Evolutionary conservation across 2,329 filamentous ascomycete species (phyloP).

Genomic region (Aspergillus clavatus): DNA sequence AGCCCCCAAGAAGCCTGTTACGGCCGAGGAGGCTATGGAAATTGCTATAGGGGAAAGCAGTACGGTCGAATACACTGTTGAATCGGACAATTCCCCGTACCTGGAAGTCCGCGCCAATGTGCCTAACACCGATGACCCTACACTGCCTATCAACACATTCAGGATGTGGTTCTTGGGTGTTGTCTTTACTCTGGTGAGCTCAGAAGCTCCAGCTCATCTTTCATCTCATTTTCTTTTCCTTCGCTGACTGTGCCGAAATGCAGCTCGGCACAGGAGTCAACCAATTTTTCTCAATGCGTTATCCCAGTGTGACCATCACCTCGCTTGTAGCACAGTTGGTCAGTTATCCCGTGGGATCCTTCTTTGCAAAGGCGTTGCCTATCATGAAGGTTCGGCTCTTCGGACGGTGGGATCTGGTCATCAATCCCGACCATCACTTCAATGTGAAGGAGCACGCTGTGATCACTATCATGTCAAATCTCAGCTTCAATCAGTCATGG

Average conservation of each 20-base stretch:
- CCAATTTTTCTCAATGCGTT: constrained; percentile 45
- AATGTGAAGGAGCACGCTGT: constrained; percentile 47
- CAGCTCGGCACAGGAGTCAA: constrained; percentile 40
- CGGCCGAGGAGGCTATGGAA: constrained; percentile 15
- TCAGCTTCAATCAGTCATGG: constrained; percentile 40
- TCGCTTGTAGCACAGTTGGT: constrained; percentile 44
- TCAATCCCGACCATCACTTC: constrained; percentile 44
- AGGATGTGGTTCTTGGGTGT: constrained; percentile 43
- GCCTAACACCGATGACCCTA: constrained; percentile 25
- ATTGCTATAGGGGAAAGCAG: constrained; percentile 18
- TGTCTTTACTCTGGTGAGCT: constrained; percentile 39
- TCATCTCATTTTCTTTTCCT: background rate
- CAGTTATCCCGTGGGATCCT: constrained; percentile 40
- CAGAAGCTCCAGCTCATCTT: background rate
- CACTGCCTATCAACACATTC: constrained; percentile 25
- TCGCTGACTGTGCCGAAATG: background rate
- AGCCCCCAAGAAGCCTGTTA: constrained; percentile 12
- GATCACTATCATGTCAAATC: constrained; percentile 46
- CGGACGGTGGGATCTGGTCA: constrained; percentile 13
- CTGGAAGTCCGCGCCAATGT: constrained; percentile 26
- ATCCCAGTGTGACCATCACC: constrained; percentile 43
- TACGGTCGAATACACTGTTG: constrained; percentile 16
- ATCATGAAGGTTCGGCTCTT: constrained; percentile 25
- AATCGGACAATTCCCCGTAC: constrained; percentile 26
- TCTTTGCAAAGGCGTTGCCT: constrained; percentile 37